Evolutionary conservation across 192 early-diverging fungal species (phyloP).

Genomic region (Rhizophagus clarus): DNA sequence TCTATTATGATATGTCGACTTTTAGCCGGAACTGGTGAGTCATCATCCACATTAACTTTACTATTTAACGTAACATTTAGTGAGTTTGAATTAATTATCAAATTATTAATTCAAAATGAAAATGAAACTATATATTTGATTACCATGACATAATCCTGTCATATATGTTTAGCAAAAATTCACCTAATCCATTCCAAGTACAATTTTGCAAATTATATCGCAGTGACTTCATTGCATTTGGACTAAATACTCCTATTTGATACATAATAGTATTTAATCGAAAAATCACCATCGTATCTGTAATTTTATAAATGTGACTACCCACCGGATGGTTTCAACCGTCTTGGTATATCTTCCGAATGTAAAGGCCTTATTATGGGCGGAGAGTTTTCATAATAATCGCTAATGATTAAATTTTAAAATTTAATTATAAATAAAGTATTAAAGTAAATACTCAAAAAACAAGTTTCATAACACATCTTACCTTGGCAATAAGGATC

Average conservation of each 20-base stretch:
- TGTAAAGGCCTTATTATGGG: neutral
- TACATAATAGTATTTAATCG: neutral
- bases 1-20: neutral
- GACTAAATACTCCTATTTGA: neutral
- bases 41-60: neutral
- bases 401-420: neutral
- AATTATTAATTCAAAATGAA: neutral
- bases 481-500: neutral
- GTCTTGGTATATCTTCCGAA: constrained; percentile 3
- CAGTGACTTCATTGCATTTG: neutral
- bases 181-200: constrained; percentile 20
- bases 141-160: neutral
- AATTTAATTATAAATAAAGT: neutral
- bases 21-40: neutral
- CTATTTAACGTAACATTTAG: neutral
- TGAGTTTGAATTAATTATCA: neutral
- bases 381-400: constrained; percentile 20
- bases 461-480: neutral
- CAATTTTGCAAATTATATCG: neutral
- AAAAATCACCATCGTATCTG: neutral
- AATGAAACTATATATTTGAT: neutral
- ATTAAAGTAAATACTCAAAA: neutral
- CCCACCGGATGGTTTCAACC: constrained; percentile 10
- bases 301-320: neutral
- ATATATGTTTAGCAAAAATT: constrained; percentile 5